Evolutionary conservation across 805 yeast genomes (phyloP).

Genomic region (Zygoascus biomembranicola): DNA sequence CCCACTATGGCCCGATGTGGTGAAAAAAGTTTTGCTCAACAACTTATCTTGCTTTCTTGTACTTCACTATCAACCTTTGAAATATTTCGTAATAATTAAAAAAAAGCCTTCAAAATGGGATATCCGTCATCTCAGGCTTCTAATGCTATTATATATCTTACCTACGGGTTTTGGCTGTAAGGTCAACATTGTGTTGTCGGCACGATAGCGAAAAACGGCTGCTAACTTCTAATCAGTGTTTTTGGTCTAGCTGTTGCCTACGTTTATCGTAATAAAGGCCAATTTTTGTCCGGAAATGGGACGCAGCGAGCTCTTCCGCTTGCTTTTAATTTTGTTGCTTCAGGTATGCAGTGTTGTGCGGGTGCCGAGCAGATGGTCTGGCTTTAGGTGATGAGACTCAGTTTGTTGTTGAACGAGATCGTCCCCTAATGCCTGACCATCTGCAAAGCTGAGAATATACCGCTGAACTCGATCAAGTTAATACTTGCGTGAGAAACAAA

Average conservation of each 20-base stretch:
- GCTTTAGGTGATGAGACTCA: background rate
- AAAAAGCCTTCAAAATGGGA: slow-evolving; percentile 27
- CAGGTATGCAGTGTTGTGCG: slow-evolving; percentile 49
- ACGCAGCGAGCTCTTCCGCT: slow-evolving; percentile 65
- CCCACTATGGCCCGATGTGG: too few species aligned
- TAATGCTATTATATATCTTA: slow-evolving; percentile 55
- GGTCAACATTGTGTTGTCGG: background rate
- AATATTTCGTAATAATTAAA: slow-evolving; percentile 2
- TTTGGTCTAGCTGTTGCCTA: slow-evolving; percentile 56
- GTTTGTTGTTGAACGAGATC: slow-evolving; percentile 1
- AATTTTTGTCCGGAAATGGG: slow-evolving; percentile 70
- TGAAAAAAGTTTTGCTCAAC: too few species aligned
- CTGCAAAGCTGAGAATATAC: slow-evolving; percentile 56
- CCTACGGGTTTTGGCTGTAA: slow-evolving; percentile 46
- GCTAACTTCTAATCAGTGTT: slow-evolving; percentile 16
- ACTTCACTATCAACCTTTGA: slow-evolving; percentile 38
- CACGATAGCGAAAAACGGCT: background rate
- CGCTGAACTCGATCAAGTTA: slow-evolving; percentile 77
- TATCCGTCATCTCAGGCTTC: slow-evolving; percentile 44
- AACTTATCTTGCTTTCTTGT: too few species aligned
- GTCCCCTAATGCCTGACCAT: background rate
- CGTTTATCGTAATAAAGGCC: slow-evolving; percentile 40
- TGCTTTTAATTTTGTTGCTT: slow-evolving; percentile 82
- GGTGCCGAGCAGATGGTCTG: slow-evolving; percentile 1
- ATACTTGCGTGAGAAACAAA: slow-evolving; percentile 74